Conservation (phyloP, 306 rosid species). For the Cotoneaster glaucophyllus region DNA sequence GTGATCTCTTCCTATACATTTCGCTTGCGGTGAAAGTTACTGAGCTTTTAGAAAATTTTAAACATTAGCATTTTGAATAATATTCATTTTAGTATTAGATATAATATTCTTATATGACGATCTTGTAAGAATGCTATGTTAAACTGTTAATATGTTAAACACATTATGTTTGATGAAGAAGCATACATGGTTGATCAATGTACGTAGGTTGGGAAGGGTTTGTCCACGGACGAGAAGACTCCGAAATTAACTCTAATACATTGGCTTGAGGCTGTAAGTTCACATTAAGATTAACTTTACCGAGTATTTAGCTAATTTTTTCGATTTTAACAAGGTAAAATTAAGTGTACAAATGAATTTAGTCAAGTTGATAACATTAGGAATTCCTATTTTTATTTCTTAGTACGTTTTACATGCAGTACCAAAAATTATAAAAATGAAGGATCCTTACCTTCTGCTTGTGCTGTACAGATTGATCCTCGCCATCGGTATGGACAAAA, state of each 20-base stretch:
- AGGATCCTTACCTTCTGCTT: neutral
- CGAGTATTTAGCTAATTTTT: neutral
- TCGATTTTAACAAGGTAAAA: neutral
- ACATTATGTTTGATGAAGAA: too few species aligned
- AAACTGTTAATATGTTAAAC: neutral
- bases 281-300: slow-evolving; percentile 1
- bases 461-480: slow-evolving; percentile 60
- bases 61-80: slow-evolving; percentile 1
- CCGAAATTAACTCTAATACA: slow-evolving; percentile 59
- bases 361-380: neutral
- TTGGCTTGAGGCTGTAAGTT: slow-evolving; percentile 93
- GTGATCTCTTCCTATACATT: slow-evolving; percentile 19
- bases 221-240: slow-evolving; percentile 62
- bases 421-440: neutral
- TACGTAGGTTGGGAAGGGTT: slow-evolving; percentile 77
- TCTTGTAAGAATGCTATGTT: slow-evolving; percentile 5
- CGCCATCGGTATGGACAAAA: slow-evolving; percentile 90
- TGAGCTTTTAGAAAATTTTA: neutral
- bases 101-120: slow-evolving; percentile 1
- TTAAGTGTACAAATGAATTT: neutral
- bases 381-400: neutral
- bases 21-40: neutral
- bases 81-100: neutral
- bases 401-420: neutral
- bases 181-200: slow-evolving; percentile 9